phyloP scores from a whole-genome alignment of 768 basidiomycete genomes.

The Tremella mesenterica region DNA sequence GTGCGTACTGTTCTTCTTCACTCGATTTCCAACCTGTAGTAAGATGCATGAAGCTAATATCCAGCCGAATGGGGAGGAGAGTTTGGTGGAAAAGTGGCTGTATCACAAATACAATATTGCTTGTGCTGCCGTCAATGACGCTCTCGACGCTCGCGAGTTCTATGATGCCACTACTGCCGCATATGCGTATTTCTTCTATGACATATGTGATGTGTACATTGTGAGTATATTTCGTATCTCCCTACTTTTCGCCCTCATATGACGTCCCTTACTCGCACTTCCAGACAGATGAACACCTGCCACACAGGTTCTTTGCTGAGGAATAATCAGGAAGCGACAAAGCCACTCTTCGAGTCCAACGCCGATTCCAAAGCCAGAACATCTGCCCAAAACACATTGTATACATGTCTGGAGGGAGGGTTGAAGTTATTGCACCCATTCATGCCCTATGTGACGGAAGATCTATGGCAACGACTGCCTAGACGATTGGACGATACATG shows the following conservation, averaged over 20 bases:
- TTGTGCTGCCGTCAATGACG: constrained; percentile 62
- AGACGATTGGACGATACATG: constrained; percentile 71
- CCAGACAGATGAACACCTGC: neutral
- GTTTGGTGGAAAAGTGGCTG: constrained; percentile 89
- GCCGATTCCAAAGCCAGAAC: constrained; percentile 53
- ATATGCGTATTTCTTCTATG: constrained; percentile 95
- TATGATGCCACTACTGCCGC: constrained; percentile 76
- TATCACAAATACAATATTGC: constrained; percentile 85
- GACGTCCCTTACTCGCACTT: constrained; percentile 36
- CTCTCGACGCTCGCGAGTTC: constrained; percentile 75
- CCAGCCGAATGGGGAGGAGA: constrained; percentile 80
- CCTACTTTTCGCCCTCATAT: too few relatives aligned
- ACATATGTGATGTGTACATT: constrained; percentile 98
- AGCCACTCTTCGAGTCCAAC: constrained; percentile 83
- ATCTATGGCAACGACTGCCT: constrained; percentile 93
- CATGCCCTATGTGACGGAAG: constrained; percentile 99
- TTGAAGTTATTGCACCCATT: constrained; percentile 88
- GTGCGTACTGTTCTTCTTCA: constrained; percentile 65
- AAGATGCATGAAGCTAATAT: neutral
- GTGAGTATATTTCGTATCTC: too few relatives aligned
- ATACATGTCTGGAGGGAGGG: constrained; percentile 86
- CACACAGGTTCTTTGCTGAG: too few relatives aligned
- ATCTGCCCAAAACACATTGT: constrained; percentile 91
- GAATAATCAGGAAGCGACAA: too few relatives aligned
- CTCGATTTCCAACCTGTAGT: neutral